These are phyloP conservation scores for Pseudoperonospora humuli DNA, from an alignment of 352 stramenopile species.

Conservation along the genomic window DNA sequence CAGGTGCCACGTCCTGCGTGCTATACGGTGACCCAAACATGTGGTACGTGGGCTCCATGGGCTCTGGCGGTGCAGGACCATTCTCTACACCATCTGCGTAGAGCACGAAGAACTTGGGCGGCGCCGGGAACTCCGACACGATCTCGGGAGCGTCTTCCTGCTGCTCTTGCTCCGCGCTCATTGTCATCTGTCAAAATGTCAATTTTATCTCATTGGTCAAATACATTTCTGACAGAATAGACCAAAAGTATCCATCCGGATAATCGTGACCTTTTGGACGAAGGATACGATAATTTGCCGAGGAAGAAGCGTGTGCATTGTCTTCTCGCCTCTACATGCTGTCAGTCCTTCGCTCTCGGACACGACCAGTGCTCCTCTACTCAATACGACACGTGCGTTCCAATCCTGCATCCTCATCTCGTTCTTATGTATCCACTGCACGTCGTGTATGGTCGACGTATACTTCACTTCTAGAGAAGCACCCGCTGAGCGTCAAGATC, in stretches of 20 bases:
- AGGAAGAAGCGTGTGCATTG: too few species aligned
- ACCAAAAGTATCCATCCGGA: not conserved
- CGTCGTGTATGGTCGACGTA: constrained; percentile 49
- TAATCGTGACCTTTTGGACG: not conserved
- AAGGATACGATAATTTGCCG: too few species aligned
- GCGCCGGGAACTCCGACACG: constrained; percentile 75
- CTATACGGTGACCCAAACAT: constrained; percentile 82
- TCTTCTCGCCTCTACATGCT: constrained; percentile 26
- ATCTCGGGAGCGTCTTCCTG: constrained; percentile 59
- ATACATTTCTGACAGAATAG: not conserved
- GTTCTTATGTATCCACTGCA: constrained; percentile 11
- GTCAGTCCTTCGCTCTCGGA: constrained; percentile 18
- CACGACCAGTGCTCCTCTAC: constrained; percentile 1
- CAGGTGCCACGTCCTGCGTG: constrained; percentile 71
- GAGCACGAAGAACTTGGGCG: constrained; percentile 69
- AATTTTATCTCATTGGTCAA: not conserved
- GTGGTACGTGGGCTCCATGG: constrained; percentile 77
- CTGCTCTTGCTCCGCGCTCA: constrained; percentile 19
- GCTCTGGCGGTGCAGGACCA: constrained; percentile 50
- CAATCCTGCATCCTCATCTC: constrained; percentile 2
- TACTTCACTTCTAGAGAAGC: constrained; percentile 39
- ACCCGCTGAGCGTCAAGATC: constrained; percentile 60
- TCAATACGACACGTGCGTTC: not conserved
- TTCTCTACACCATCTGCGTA: constrained; percentile 46
- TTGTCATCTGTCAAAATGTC: not conserved